Conservation (phyloP, 352 stramenopile species). For the Blastocystis sp. region DNA sequence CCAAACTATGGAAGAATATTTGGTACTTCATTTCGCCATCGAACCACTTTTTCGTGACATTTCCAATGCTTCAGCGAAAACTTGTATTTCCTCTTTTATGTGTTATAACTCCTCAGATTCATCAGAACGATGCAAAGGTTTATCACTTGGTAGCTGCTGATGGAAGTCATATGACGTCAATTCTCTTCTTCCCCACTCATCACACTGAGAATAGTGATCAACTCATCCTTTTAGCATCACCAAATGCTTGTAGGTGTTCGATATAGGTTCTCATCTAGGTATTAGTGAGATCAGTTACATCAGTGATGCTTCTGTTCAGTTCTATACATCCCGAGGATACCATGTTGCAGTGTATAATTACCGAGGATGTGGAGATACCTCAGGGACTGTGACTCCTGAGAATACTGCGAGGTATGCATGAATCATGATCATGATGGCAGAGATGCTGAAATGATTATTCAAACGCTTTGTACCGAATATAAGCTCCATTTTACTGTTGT, state of each 20-base stretch:
- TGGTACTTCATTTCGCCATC: not conserved
- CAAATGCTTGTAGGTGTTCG: not conserved
- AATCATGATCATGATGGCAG: not conserved
- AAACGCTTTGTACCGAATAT: not conserved
- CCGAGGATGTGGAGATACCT: not conserved
- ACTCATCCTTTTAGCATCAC: not conserved
- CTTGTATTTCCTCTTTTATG: not conserved
- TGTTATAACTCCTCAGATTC: not conserved
- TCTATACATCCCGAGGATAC: slow-evolving; percentile 19
- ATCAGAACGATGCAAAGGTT: not conserved
- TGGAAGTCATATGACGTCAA: not conserved
- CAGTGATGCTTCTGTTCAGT: not conserved
- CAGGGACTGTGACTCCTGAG: not conserved
- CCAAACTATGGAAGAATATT: not conserved
- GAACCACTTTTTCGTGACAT: slow-evolving; percentile 41
- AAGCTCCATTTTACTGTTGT: not conserved
- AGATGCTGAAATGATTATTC: not conserved
- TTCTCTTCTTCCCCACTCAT: not conserved
- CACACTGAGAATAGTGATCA: not conserved
- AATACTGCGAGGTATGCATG: not conserved
- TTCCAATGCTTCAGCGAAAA: slow-evolving; percentile 16
- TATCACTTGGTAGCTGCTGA: not conserved
- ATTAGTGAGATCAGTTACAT: not conserved
- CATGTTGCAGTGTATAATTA: slow-evolving; percentile 31
- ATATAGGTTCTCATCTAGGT: not conserved